Percentiles rank a stretch among this genome's conserved stretches.
phyloP scores from a whole-genome alignment of 2,329 filamentous ascomycete genomes.

The Hypoxylon sp. region DNA sequence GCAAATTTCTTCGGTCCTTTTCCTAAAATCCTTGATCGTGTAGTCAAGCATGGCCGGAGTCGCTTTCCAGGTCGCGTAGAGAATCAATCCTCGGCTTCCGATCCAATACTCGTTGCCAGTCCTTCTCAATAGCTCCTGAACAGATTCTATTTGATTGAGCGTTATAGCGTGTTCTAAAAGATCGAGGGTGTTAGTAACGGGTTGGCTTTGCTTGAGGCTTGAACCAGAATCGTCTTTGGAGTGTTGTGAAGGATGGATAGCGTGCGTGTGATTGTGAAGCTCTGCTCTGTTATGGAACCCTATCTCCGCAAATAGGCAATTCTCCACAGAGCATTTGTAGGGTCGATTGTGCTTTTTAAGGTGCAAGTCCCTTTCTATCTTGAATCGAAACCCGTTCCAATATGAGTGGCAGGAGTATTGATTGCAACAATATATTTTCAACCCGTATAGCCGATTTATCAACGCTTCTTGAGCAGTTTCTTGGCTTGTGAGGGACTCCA shows the following conservation, averaged over 20 bases:
- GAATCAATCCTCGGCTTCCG: too few relatives aligned
- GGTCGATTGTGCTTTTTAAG: slow-evolving; percentile 10
- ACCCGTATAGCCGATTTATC: slow-evolving; percentile 11
- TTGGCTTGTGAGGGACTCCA: slow-evolving; percentile 9
- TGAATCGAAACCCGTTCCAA: slow-evolving; percentile 8
- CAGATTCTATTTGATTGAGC: background rate
- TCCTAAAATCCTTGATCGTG: background rate
- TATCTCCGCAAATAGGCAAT: slow-evolving; percentile 19
- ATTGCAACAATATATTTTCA: slow-evolving; percentile 16
- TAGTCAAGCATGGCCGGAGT: slow-evolving; percentile 2
- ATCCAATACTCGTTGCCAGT: too few relatives aligned
- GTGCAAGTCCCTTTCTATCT: slow-evolving; percentile 1
- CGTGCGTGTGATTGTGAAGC: slow-evolving; percentile 3
- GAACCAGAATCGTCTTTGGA: background rate
- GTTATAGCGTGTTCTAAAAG: background rate
- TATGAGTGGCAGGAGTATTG: slow-evolving; percentile 24
- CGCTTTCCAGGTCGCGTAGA: slow-evolving; percentile 1
- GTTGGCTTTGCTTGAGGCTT: background rate
- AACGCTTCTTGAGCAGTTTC: background rate
- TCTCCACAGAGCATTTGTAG: slow-evolving; percentile 6
- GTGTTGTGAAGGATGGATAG: background rate
- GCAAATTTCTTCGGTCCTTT: too few relatives aligned
- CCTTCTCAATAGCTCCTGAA: background rate
- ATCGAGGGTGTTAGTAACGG: background rate
- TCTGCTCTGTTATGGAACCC: slow-evolving; percentile 9